Evolutionary conservation across 2,329 filamentous ascomycete species (phyloP), one percentile per base, ranked within the genome.

Genomic region (Colletotrichum navitas): DNA sequence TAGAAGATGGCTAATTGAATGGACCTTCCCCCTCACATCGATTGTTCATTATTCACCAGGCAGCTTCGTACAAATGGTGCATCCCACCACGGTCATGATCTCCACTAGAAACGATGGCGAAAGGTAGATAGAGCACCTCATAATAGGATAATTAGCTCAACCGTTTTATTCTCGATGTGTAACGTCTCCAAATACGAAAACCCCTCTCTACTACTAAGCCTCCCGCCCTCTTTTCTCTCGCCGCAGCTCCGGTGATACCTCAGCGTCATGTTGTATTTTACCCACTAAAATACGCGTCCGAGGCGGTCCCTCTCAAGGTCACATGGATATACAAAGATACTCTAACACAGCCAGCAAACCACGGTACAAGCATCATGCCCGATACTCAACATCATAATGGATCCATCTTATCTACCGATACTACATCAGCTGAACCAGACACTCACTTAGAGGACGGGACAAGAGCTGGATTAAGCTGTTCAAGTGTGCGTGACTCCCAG

Each of bases 401-500:
- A 8, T 21, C n/a, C 29, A 41, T 51, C 21, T 52, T 62, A 43
- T 47, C n/a, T 56, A 32, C 21, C 39, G 5, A 49, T 34, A 24
- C 39, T 43, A 58, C 51, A 51, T 45, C 49, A 16, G 34, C 24
- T 68, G 43, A 21, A 59, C 52, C 34, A 36, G 41, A 52, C n/a
- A 43, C 43, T 36, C 36, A 14, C 36, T 3, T 29, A 36, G 24
- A 7, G 11, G 3, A 54, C 47, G 52, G 54, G 49, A 32, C 8
- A 64, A 45, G 18, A 55, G 36, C 59, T 69, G 47, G 54, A 55
- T 55, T 47, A 68, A 68, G 65, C 54, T 64, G 59, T 29, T 32
- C 45, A 49, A 43, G 56, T 54, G 29, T 16, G 29, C 49, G 49
- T 66, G 41, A 71, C 41, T 51, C 24, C 34, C 29, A 39, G 29